phyloP scores from a whole-genome alignment of 2,329 filamentous ascomycete species.

The Tolypocladium pustulatum region DNA sequence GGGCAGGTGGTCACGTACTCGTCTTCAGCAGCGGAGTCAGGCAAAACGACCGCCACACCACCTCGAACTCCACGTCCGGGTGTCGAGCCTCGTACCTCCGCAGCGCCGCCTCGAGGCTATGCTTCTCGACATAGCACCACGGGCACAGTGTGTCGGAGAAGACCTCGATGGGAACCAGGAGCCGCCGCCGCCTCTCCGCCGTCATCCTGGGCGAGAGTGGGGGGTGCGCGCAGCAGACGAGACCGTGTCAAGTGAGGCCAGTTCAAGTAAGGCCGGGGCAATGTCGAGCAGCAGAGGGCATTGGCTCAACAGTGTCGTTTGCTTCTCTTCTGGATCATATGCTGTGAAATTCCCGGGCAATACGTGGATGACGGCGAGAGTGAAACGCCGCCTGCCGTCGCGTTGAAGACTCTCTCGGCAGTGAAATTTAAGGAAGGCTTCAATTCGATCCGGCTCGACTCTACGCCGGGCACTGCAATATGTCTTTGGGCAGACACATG shows the following conservation, averaged over 20 bases:
- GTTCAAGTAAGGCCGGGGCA: not conserved
- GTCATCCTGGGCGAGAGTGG: not conserved
- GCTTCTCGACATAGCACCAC: conserved; percentile 40
- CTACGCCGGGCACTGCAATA: not conserved
- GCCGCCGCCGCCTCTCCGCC: not conserved
- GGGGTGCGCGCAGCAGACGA: not conserved
- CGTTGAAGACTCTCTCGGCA: not conserved
- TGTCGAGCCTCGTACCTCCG: conserved; percentile 25
- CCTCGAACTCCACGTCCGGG: conserved; percentile 33
- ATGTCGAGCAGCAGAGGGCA: not conserved
- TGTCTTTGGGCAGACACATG: not conserved
- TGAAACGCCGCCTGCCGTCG: not conserved
- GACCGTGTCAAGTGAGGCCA: no score
- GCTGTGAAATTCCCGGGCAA: not conserved
- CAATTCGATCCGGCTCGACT: not conserved
- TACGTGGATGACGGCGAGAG: not conserved
- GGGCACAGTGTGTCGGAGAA: conserved; percentile 41
- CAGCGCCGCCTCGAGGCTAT: conserved; percentile 34
- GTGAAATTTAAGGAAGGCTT: not conserved
- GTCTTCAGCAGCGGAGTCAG: conserved; percentile 24
- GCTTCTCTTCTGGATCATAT: not conserved
- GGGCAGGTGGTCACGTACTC: not conserved
- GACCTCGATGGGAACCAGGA: conserved; percentile 25
- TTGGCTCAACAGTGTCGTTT: no score
- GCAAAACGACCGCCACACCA: conserved; percentile 37